Conservation (phyloP, 2,329 filamentous ascomycete genomes). For the Colletotrichum sidae region DNA sequence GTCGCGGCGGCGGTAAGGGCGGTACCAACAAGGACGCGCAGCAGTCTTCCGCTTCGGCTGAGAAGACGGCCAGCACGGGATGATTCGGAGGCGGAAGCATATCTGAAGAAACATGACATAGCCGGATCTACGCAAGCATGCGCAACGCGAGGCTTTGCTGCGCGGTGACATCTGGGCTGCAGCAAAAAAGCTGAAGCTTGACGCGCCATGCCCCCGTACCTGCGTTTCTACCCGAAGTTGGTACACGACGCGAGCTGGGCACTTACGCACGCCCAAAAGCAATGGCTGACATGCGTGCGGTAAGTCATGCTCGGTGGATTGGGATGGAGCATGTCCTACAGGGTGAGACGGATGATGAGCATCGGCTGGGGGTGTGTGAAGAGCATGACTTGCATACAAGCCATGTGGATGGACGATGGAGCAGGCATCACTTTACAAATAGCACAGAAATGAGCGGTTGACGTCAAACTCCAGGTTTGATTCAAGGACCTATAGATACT, state of each 20-base stretch:
- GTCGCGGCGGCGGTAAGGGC: slow-evolving; percentile 40
- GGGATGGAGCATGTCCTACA: neutral
- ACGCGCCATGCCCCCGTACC: slow-evolving; percentile 1
- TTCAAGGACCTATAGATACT: neutral
- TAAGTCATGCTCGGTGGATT: neutral
- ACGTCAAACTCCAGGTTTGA: slow-evolving; percentile 5
- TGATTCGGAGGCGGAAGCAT: slow-evolving; percentile 12
- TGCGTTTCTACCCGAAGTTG: slow-evolving; percentile 16
- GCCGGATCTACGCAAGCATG: neutral
- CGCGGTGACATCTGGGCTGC: neutral
- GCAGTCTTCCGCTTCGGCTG: slow-evolving; percentile 14
- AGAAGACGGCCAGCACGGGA: slow-evolving; percentile 32
- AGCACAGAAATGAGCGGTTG: neutral
- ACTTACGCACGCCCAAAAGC: slow-evolving; percentile 6
- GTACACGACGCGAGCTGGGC: neutral
- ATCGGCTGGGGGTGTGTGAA: too few species aligned
- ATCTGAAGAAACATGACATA: neutral
- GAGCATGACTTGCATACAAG: neutral
- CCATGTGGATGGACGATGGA: too few species aligned
- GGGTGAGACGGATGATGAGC: too few species aligned
- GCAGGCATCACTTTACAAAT: neutral
- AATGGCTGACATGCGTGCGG: slow-evolving; percentile 6
- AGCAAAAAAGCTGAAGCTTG: neutral
- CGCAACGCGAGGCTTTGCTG: neutral
- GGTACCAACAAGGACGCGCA: slow-evolving; percentile 32